A percentile compares a stretch with the other conserved stretches of the same genome.
phyloP scores from a whole-genome alignment of 352 stramenopile species.

The Phytopythium aichiense region DNA sequence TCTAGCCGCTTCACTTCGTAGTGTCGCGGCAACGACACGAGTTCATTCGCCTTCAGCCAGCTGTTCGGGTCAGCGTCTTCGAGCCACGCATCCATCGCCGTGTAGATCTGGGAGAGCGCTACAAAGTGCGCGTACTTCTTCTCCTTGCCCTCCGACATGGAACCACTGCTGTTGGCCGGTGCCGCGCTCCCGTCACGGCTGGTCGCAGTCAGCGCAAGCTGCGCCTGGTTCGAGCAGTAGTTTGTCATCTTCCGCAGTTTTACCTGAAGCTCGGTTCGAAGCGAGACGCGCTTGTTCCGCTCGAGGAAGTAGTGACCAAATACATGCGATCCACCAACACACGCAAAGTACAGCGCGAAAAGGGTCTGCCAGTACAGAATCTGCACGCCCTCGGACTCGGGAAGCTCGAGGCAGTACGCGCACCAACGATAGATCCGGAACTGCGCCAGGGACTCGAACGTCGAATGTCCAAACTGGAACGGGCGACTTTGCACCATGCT shows the following conservation, averaged over 20 bases:
- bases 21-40: slow-evolving; percentile 63
- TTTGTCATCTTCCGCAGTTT: slow-evolving; percentile 55
- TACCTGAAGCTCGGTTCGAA: slow-evolving; percentile 45
- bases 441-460: slow-evolving; percentile 51
- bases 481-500: slow-evolving; percentile 11
- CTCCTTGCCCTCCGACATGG: slow-evolving; percentile 32
- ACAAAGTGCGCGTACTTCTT: slow-evolving; percentile 50
- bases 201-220: slow-evolving; percentile 48
- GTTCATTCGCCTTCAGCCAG: slow-evolving; percentile 71
- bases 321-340: slow-evolving; percentile 33
- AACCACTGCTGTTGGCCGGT: neutral
- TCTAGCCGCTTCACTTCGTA: slow-evolving; percentile 68
- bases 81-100: slow-evolving; percentile 85
- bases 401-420: slow-evolving; percentile 57
- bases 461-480: slow-evolving; percentile 40
- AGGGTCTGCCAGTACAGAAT: slow-evolving; percentile 71
- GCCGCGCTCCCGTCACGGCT: slow-evolving; percentile 6
- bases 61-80: slow-evolving; percentile 77
- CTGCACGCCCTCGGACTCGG: slow-evolving; percentile 41
- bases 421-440: slow-evolving; percentile 72
- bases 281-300: slow-evolving; percentile 37
- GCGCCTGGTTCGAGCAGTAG: slow-evolving; percentile 62
- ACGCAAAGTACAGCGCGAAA: slow-evolving; percentile 71
- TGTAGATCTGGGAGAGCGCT: slow-evolving; percentile 62
- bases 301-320: slow-evolving; percentile 69